A percentile compares a stretch with the other conserved stretches of the same genome.
Evolutionary conservation across 768 basidiomycete genomes (phyloP).

Genomic region (Heimioporus sp.): DNA sequence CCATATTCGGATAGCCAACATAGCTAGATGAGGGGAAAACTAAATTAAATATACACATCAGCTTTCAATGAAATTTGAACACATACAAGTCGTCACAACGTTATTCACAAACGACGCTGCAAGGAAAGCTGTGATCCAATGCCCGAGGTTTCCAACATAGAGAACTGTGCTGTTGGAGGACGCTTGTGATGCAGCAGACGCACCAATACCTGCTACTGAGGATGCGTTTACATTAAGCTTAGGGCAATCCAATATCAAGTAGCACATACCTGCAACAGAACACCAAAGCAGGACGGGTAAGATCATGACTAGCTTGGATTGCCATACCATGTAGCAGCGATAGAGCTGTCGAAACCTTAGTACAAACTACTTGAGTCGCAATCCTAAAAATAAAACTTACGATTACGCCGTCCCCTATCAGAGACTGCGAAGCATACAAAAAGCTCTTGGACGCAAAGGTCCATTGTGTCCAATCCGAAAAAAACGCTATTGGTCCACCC

Average conservation of each 20-base stretch:
- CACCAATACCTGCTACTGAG: background rate
- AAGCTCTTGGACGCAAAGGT: conserved; percentile 22
- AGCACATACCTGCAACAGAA: conserved; percentile 15
- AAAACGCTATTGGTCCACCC: conserved; percentile 22
- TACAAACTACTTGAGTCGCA: background rate
- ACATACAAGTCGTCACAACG: too few relatives aligned
- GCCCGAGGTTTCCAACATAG: too few relatives aligned
- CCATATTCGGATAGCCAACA: too few relatives aligned
- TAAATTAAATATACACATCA: too few relatives aligned
- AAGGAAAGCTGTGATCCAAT: too few relatives aligned
- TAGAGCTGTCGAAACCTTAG: conserved; percentile 1
- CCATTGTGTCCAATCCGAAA: conserved; percentile 17
- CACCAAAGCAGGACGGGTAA: conserved; percentile 25
- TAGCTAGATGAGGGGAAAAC: too few relatives aligned
- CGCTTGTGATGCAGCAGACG: too few relatives aligned
- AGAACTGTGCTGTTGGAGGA: too few relatives aligned
- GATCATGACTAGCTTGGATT: conserved; percentile 14
- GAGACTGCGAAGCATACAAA: conserved; percentile 12
- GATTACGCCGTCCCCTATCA: conserved; percentile 24
- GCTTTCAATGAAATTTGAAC: too few relatives aligned
- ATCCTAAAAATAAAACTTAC: conserved; percentile 6
- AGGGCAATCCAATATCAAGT: background rate
- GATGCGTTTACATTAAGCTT: background rate
- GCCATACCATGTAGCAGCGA: conserved; percentile 25
- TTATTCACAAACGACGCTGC: too few relatives aligned